Conservation (phyloP, 257 asterid genomes). For the Ilex asprella region DNA sequence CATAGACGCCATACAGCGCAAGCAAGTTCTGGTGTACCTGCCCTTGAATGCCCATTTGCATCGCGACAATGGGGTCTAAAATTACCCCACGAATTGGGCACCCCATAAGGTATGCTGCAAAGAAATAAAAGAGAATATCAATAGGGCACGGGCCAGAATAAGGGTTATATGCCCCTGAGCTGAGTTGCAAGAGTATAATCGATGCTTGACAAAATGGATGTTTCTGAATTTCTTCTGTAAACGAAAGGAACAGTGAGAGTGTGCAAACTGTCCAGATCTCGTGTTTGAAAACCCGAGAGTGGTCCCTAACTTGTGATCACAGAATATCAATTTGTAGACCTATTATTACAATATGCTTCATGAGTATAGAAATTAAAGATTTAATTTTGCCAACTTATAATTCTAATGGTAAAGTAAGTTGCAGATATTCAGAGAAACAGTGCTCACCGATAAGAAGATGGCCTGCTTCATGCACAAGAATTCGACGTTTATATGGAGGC, state of each 20-base stretch:
- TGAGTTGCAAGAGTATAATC: too few relatives aligned
- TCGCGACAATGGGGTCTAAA: constrained; percentile 79
- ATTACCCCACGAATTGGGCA: constrained; percentile 96
- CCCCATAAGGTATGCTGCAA: constrained; percentile 95
- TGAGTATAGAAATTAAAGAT: too few relatives aligned
- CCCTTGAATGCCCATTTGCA: constrained; percentile 97
- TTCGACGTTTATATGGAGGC: constrained; percentile 94
- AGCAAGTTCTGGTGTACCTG: constrained; percentile 52
- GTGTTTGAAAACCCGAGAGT: background rate
- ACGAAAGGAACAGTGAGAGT: too few relatives aligned
- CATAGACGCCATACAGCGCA: constrained; percentile 9
- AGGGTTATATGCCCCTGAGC: too few relatives aligned
- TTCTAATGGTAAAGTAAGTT: background rate
- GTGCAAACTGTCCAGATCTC: too few relatives aligned
- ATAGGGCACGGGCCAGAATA: background rate
- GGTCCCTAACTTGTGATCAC: background rate
- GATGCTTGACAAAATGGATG: too few relatives aligned
- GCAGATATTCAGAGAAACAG: constrained; percentile 1
- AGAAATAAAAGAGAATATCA: constrained; percentile 10
- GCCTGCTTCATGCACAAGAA: constrained; percentile 94
- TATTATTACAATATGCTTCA: too few relatives aligned
- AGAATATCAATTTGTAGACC: too few relatives aligned
- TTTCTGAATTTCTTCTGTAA: too few relatives aligned
- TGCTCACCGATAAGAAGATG: constrained; percentile 86
- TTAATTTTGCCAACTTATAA: too few relatives aligned